phyloP scores from a whole-genome alignment of 352 stramenopile species.

The Vaucheria bursata region DNA sequence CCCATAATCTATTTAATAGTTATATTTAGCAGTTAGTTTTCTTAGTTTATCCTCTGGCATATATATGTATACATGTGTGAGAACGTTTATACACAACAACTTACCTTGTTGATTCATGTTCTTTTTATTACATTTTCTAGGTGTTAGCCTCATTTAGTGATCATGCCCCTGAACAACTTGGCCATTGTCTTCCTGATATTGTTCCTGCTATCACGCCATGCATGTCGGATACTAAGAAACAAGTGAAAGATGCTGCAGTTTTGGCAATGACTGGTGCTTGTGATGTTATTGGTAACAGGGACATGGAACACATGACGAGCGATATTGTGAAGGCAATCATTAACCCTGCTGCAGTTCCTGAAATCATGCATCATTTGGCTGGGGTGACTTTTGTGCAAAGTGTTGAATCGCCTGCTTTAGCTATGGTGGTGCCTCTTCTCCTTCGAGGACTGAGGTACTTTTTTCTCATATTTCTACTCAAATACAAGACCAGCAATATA shows the following conservation, averaged over 20 bases:
- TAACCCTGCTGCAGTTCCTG: conserved; percentile 89
- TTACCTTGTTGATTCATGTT: neutral
- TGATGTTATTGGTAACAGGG: conserved; percentile 93
- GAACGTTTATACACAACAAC: too few relatives aligned
- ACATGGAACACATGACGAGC: conserved; percentile 97
- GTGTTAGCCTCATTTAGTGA: conserved; percentile 72
- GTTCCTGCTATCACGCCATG: conserved; percentile 92
- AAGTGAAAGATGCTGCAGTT: conserved; percentile 71
- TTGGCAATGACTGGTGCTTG: conserved; percentile 86
- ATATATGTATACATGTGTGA: too few relatives aligned
- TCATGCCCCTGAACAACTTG: conserved; percentile 84
- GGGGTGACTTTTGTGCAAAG: conserved; percentile 97
- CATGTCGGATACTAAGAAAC: conserved; percentile 98
- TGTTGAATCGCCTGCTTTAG: conserved; percentile 46
- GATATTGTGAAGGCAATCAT: conserved; percentile 91
- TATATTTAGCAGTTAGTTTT: too few relatives aligned
- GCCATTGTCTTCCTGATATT: conserved; percentile 85
- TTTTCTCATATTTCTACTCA: too few relatives aligned
- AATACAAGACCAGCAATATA: too few relatives aligned
- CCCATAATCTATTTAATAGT: too few relatives aligned
- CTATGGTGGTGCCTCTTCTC: conserved; percentile 83
- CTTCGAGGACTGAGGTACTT: conserved; percentile 75
- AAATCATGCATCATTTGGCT: conserved; percentile 97
- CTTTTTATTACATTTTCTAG: neutral
- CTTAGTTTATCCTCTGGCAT: too few relatives aligned